Percentiles rank a stretch among this genome's conserved stretches.
Conservation (phyloP, 345 rosid species). For the Euclidium syriacum region DNA sequence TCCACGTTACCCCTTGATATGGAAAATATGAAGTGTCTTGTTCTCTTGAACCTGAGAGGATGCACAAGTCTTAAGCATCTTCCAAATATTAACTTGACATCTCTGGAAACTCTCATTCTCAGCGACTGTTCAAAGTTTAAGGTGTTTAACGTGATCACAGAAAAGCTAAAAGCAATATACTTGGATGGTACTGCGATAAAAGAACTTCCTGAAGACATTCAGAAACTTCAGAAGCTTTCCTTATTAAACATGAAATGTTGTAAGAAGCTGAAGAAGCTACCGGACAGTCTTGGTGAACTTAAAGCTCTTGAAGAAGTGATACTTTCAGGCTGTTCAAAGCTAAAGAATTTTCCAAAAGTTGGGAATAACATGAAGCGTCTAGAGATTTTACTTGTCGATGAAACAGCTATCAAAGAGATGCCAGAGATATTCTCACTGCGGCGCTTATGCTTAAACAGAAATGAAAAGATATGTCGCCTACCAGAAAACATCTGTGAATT, state of each 20-base stretch:
- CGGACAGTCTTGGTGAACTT: background rate
- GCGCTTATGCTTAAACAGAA: conserved; percentile 4
- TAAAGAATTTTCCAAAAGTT: background rate
- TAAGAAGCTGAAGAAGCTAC: conserved; percentile 18
- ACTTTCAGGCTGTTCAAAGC: conserved; percentile 16
- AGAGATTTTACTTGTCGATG: conserved; percentile 14
- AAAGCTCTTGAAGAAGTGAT: background rate
- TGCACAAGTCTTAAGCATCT: conserved; percentile 13
- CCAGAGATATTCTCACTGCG: background rate
- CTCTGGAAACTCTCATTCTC: conserved; percentile 1
- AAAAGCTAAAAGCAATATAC: background rate
- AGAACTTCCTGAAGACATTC: conserved; percentile 1
- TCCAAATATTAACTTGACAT: background rate
- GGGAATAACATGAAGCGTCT: background rate
- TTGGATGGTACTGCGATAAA: conserved; percentile 20
- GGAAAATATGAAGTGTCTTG: conserved; percentile 8
- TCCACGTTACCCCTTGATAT: background rate
- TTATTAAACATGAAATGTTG: conserved; percentile 12
- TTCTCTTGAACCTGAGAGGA: conserved; percentile 1
- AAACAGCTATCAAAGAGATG: background rate
- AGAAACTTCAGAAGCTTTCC: background rate
- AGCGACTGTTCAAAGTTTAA: conserved; percentile 15
- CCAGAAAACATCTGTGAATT: background rate
- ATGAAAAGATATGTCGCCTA: background rate
- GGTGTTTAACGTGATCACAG: conserved; percentile 1